Base-by-base conservation (phyloP, 257 asterid genomes). In the Verbascum thapsus region DNA sequence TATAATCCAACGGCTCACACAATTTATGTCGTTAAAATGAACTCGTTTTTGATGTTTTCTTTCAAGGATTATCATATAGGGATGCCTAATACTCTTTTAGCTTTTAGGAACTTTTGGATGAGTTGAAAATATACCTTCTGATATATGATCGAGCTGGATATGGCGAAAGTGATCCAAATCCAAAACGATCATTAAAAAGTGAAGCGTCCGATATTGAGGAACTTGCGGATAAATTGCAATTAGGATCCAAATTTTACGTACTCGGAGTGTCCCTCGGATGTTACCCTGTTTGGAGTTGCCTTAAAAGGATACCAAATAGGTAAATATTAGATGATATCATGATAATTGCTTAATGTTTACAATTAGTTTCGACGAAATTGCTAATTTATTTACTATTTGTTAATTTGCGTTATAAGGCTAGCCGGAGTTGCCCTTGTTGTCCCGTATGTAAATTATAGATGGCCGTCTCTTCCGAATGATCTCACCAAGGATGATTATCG, bases 161-260 rank as follows among this genome's bases (percentile, higher is more conserved):
- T 76, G 97, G 99, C 3, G 95, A 92, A 45, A 92, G 99, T 58
- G 95, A 87, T 74, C 95, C 92, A 38, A 85, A 91, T 69, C 87
- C 94, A 19, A 80, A 76, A 58, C 78, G 95, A 23, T 78, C 97
- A 1, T 54, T 89, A 17, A 89, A 83, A 68, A 92, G 88, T 47
- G 95, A 87, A 64, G 89, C 96, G 8, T 82, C 84, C 16, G 99
- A 92, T 71, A 87, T 92, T 12, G 91, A 89, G 48, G 97, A 92
- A 73, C 78, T 92, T 30, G 99, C 95, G 17, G 97, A 92, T 72
- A 80, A 72, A 61, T 53, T 92, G 47, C 77, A 82, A 64, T 41
- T 85, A 47, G 98, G 98, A 56, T 64, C 90, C 41, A 85, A 69
- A 62, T 88, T 86, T 71, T 80, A 80, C 12, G 74, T 91, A 12